A percentile compares a stretch with the other conserved stretches of the same genome.
Evolutionary conservation across 345 rosid species (phyloP).

Genomic region (Linum trigynum): DNA sequence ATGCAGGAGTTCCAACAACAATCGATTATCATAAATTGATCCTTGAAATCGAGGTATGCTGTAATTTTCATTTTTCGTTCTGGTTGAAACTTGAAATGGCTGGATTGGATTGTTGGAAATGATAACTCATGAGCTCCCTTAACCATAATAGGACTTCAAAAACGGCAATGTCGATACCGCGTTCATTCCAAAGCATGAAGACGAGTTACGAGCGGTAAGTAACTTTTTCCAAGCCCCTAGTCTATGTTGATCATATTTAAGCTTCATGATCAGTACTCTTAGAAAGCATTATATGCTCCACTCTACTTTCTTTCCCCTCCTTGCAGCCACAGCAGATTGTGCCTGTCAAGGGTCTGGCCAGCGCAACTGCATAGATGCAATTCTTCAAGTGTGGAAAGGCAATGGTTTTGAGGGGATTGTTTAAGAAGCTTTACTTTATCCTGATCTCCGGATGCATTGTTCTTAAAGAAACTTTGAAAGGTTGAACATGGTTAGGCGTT

Average conservation of each 20-base stretch:
- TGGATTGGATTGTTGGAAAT: conserved; percentile 3
- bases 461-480: no score
- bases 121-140: conserved; percentile 3
- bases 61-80: neutral
- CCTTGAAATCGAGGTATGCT: conserved; percentile 78
- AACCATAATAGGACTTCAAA: conserved; percentile 67
- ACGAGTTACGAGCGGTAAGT: conserved; percentile 70
- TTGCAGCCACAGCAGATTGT: conserved; percentile 44
- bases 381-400: no score
- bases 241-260: no score
- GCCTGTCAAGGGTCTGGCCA: conserved; percentile 26
- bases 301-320: neutral
- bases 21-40: conserved; percentile 92
- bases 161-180: conserved; percentile 95
- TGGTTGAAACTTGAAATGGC: neutral
- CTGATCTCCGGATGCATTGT: no score
- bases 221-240: conserved; percentile 5
- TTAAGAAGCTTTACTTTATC: no score
- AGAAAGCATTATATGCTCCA: no score
- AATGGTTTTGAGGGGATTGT: no score
- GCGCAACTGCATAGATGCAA: conserved; percentile 24
- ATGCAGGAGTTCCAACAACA: conserved; percentile 89
- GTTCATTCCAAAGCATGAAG: conserved; percentile 89
- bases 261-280: no score
- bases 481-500: no score